Base-by-base conservation (phyloP, 1,139 yeast species). In the Pichia norvegensis region DNA sequence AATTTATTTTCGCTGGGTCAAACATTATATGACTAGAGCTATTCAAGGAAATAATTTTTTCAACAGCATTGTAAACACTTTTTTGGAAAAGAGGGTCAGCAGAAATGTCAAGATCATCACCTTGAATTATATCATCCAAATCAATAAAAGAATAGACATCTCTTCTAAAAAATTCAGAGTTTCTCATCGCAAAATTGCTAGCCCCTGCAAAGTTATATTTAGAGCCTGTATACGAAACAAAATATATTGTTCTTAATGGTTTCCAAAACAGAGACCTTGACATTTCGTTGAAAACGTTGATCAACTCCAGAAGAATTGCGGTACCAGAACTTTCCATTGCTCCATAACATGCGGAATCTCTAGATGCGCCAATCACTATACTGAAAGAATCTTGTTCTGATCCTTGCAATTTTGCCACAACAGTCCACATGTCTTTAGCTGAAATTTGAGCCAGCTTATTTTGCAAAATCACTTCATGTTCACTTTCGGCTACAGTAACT, bases 151-250 rank as follows among this genome's bases (percentile, higher is more conserved):
- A 73, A 55, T 77, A 80, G 0, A 86, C 85, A 52, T 82, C 81
- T 41, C 76, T 70, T 48, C 72, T 67, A 33, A 87, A 66, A 38
- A 70, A 71, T 21, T 74, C 74, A 22, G 69, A 64, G 50, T 77
- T 74, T 36, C 71, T 68, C 56, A 85, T 87, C 7, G 83, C 74
- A 78, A 92, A 81, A 57, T 85, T 94, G 0, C 94, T 74, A 36
- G 88, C 73, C 0, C 98, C 98, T 0, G 94, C 95, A 55, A 76
- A 67, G 58, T 88, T 90, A 58, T 84, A 88, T 51, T 83, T 81
- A 0, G 85, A 71, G 0, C 86, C 97, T 57, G 90, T 96, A 71
- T 87, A 88, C 2, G 96, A 86, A 0, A 81, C 79, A 65, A 92
- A 88, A 57, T 82, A 81, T 9, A 92, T 79, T 1, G 92, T 73